Conservation (phyloP, 148 eudicot genomes). For the Rhododendron vialii region DNA sequence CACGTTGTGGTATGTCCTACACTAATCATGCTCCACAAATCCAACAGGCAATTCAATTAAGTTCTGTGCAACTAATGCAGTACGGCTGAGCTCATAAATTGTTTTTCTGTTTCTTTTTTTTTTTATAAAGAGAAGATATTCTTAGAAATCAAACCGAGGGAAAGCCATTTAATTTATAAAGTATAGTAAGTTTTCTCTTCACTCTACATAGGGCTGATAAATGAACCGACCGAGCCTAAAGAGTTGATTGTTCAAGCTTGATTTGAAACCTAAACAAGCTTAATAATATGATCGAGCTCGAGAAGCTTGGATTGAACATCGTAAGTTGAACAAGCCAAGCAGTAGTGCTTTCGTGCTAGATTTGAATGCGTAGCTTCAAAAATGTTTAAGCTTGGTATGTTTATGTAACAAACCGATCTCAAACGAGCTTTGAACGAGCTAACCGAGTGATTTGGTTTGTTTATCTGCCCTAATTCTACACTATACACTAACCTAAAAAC, state of each 20-base stretch:
- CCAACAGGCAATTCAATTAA: not conserved
- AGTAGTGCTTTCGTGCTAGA: not conserved
- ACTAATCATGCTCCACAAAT: not conserved
- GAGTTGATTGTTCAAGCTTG: not conserved
- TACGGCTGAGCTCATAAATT: not conserved
- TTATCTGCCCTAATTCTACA: not conserved
- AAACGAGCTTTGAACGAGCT: not conserved
- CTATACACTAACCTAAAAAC: no score
- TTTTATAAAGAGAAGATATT: not conserved
- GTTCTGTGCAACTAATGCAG: not conserved
- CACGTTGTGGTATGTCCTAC: not conserved
- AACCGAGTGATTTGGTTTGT: not conserved
- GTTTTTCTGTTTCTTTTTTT: not conserved
- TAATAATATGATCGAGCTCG: not conserved
- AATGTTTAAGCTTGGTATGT: no score
- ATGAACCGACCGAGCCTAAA: not conserved
- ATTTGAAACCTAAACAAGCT: not conserved
- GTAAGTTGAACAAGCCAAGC: not conserved
- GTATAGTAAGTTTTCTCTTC: no score
- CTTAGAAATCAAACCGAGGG: constrained; percentile 8
- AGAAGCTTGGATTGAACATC: not conserved
- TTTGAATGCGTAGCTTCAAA: not conserved
- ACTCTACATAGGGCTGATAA: not conserved
- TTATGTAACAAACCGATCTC: not conserved
- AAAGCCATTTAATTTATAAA: not conserved